Conservation (phyloP, 1,284 basidiomycete species). For the Pisolithus thermaeus region DNA sequence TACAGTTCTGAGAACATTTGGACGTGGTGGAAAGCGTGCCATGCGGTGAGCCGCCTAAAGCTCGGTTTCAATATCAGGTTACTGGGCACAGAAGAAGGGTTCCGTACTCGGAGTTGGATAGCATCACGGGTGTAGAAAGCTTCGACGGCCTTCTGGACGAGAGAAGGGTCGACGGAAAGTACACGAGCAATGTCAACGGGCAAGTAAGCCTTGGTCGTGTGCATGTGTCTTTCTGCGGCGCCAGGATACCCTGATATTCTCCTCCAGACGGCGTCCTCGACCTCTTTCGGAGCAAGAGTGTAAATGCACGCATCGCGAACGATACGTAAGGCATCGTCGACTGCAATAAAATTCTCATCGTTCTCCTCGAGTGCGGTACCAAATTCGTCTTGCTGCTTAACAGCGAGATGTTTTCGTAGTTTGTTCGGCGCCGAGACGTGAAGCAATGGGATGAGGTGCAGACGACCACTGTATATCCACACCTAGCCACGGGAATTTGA, state of each 20-base stretch:
- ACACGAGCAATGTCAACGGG: slow-evolving; percentile 75
- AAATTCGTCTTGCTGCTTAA: no score
- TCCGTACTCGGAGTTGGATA: slow-evolving; percentile 74
- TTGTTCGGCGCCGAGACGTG: slow-evolving; percentile 62
- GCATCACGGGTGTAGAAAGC: slow-evolving; percentile 92
- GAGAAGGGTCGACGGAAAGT: slow-evolving; percentile 55
- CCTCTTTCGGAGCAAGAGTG: slow-evolving; percentile 53
- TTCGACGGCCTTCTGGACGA: slow-evolving; percentile 86
- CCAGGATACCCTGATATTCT: slow-evolving; percentile 73
- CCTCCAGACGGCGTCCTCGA: slow-evolving; percentile 63
- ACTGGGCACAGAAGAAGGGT: background rate
- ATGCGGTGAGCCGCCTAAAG: slow-evolving; percentile 77
- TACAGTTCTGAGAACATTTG: slow-evolving; percentile 54
- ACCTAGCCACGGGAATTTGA: slow-evolving; percentile 48
- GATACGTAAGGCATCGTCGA: slow-evolving; percentile 61
- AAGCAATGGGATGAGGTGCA: slow-evolving; percentile 83
- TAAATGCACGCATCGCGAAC: slow-evolving; percentile 47
- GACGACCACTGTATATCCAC: slow-evolving; percentile 79
- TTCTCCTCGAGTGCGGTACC: no score
- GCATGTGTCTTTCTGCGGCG: slow-evolving; percentile 66
- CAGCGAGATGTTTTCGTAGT: slow-evolving; percentile 38
- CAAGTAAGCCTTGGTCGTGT: slow-evolving; percentile 75
- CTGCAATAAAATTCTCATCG: slow-evolving; percentile 50
- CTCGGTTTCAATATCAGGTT: slow-evolving; percentile 4
- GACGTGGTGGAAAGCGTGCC: slow-evolving; percentile 77